phyloP scores from a whole-genome alignment of 2,329 filamentous ascomycete species.

The Ophiostoma australiae region DNA sequence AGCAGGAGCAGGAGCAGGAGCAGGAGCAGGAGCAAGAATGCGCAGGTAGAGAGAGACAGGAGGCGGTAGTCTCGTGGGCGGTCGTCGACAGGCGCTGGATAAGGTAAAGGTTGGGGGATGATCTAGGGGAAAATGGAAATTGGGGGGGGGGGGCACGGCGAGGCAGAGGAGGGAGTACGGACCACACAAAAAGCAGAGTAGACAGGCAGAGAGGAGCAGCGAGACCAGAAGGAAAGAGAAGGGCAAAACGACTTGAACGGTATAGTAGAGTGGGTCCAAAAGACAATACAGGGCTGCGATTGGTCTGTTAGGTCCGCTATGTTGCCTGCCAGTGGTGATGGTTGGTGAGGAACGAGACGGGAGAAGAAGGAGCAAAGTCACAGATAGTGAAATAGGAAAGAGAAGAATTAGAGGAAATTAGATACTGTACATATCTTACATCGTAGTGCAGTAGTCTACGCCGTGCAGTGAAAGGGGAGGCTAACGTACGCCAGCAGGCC shows the following conservation, averaged over 20 bases:
- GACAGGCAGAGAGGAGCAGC: not conserved
- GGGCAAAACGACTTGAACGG: slow-evolving; percentile 12
- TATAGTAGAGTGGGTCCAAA: not conserved
- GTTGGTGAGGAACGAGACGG: slow-evolving; percentile 8
- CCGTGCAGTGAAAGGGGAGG: not conserved
- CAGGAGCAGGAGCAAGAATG: slow-evolving; percentile 2
- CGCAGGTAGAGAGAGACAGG: slow-evolving; percentile 4
- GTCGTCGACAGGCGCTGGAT: slow-evolving; percentile 9
- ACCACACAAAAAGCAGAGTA: slow-evolving; percentile 5
- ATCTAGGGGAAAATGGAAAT: slow-evolving; percentile 13
- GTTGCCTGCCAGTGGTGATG: not conserved
- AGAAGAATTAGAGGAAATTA: not conserved
- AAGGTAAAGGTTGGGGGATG: slow-evolving; percentile 9
- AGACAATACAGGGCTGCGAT: not conserved
- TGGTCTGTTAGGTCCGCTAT: slow-evolving; percentile 3
- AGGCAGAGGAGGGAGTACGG: slow-evolving; percentile 13
- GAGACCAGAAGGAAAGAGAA: not conserved
- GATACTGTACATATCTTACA: too few species aligned
- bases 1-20: not conserved
- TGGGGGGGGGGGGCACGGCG: slow-evolving; percentile 7
- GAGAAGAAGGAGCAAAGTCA: not conserved
- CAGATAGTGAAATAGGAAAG: slow-evolving; percentile 14
- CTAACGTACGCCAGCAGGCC: slow-evolving; percentile 13
- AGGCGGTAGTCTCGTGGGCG: not conserved
- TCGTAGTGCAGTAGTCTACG: too few species aligned